phyloP scores from a whole-genome alignment of 2,329 filamentous ascomycete species.

The Neofusicoccum kwambonambiense region DNA sequence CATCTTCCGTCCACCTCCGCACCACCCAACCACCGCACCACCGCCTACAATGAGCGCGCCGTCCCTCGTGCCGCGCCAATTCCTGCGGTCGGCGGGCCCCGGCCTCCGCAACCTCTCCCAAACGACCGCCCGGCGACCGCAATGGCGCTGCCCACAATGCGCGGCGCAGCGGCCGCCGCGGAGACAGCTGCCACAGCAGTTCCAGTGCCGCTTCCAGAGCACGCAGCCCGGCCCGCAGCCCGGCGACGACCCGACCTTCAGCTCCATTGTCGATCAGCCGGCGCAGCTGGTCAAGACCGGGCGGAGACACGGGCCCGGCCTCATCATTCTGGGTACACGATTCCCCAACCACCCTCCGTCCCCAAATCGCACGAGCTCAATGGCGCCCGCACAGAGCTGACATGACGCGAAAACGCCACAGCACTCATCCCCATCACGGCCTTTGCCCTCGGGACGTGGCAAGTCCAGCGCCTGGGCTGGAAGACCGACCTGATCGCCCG shows the following conservation, averaged over 20 bases:
- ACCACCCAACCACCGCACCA: background rate
- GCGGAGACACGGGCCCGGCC: conserved; percentile 70
- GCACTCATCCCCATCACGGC: conserved; percentile 89
- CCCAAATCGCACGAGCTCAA: too few relatives aligned
- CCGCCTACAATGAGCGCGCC: background rate
- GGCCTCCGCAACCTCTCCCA: background rate
- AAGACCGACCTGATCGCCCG: conserved; percentile 90
- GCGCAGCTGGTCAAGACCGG: conserved; percentile 74
- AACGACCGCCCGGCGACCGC: background rate
- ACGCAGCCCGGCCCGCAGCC: conserved; percentile 45
- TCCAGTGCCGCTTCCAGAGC: conserved; percentile 21
- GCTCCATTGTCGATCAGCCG: conserved; percentile 83
- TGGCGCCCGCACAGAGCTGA: background rate
- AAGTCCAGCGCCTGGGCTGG: conserved; percentile 88
- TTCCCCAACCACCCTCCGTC: too few relatives aligned
- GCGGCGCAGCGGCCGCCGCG: background rate
- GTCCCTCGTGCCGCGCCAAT: background rate
- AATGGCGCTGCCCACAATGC: conserved; percentile 19
- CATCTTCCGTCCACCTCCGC: background rate
- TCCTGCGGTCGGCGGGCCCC: background rate
- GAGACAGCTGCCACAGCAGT: background rate
- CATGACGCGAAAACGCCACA: conserved; percentile 22
- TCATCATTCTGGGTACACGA: conserved; percentile 68
- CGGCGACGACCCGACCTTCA: conserved; percentile 75
- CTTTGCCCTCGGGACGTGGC: conserved; percentile 89